phyloP scores from a whole-genome alignment of 306 rosid species.

The Lathyrus sativus region DNA sequence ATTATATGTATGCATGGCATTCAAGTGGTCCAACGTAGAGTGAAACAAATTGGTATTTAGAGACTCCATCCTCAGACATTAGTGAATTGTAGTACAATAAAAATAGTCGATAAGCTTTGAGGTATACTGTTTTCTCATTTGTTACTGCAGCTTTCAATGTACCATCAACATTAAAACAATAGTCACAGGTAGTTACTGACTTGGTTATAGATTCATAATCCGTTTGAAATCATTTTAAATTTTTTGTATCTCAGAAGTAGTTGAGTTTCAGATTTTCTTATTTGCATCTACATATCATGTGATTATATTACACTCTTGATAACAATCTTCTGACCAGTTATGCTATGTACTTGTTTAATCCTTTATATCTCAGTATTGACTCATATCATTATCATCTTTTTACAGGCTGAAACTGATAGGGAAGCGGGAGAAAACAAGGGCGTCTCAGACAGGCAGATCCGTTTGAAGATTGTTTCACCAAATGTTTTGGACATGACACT shows the following conservation, averaged over 20 bases:
- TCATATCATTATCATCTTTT: constrained; percentile 8
- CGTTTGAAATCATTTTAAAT: constrained; percentile 21
- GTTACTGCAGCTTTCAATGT: constrained; percentile 6
- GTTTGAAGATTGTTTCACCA: constrained; percentile 93
- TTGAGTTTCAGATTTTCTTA: constrained; percentile 12
- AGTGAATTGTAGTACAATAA: too few relatives aligned
- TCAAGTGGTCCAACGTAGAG: background rate
- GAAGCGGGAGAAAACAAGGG: constrained; percentile 98
- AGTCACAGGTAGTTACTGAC: background rate
- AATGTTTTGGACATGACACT: constrained; percentile 96
- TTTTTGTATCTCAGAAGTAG: constrained; percentile 6
- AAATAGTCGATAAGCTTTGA: background rate
- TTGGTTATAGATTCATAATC: constrained; percentile 23
- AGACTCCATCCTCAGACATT: too few relatives aligned
- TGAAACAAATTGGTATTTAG: background rate
- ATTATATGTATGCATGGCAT: background rate
- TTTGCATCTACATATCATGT: constrained; percentile 21
- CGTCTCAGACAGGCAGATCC: constrained; percentile 97
- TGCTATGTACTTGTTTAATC: constrained; percentile 5
- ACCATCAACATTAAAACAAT: constrained; percentile 5
- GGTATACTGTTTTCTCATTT: constrained; percentile 23
- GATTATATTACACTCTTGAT: constrained; percentile 5
- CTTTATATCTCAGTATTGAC: constrained; percentile 1
- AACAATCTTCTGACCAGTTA: background rate
- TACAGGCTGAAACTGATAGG: constrained; percentile 91